These are phyloP conservation scores for Candida silvatica DNA, from an alignment of 805 yeast genomes.

Conservation along the genomic window DNA sequence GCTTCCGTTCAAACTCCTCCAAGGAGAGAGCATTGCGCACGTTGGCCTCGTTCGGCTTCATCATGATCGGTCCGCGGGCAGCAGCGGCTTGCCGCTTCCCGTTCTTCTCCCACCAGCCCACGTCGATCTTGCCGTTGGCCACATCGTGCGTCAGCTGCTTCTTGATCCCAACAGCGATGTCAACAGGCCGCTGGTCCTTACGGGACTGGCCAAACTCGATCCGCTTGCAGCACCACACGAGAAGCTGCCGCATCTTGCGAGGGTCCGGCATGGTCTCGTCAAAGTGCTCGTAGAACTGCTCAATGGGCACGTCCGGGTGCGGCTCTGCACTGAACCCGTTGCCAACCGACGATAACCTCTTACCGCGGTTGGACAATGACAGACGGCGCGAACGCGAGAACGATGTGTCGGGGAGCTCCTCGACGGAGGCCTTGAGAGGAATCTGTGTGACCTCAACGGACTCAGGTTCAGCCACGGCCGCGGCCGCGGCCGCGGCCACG, in stretches of 20 bases:
- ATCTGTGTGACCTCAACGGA: too few species aligned
- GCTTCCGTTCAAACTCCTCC: constrained; percentile 34
- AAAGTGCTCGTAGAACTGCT: constrained; percentile 53
- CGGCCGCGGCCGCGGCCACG: background rate
- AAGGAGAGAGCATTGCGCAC: constrained; percentile 39
- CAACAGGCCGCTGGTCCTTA: constrained; percentile 12
- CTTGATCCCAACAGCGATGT: constrained; percentile 36
- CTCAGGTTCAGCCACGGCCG: too few species aligned
- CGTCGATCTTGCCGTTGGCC: constrained; percentile 47
- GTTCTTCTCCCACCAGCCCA: constrained; percentile 64
- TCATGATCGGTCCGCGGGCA: constrained; percentile 18
- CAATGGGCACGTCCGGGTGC: constrained; percentile 47
- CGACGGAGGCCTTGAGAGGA: constrained; percentile 1
- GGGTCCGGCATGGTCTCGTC: constrained; percentile 62
- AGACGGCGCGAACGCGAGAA: constrained; percentile 28
- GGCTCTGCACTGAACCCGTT: constrained; percentile 65
- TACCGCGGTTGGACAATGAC: constrained; percentile 55
- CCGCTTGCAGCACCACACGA: constrained; percentile 60
- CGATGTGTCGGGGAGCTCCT: background rate
- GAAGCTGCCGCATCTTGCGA: constrained; percentile 58
- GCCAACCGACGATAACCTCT: constrained; percentile 65
- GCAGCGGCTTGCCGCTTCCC: constrained; percentile 16
- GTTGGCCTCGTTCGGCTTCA: constrained; percentile 56
- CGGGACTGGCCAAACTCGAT: constrained; percentile 19
- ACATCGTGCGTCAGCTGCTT: constrained; percentile 55